Conservation (phyloP, 306 rosid species). For the Cucumis hystrix region DNA sequence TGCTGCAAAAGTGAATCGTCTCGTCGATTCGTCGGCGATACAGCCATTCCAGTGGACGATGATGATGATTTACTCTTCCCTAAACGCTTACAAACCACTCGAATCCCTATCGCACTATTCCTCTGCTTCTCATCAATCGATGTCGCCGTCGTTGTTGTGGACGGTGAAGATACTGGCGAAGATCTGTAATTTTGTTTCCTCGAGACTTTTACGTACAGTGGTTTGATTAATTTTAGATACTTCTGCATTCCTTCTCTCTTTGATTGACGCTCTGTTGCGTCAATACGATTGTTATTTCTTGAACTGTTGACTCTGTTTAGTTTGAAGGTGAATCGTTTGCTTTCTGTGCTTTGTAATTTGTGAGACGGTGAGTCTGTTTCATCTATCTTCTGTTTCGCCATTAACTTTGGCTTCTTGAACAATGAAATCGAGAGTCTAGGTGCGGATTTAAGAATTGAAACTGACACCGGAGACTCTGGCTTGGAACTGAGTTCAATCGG, state of each 20-base stretch:
- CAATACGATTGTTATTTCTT: conserved; percentile 1
- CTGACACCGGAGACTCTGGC: conserved; percentile 81
- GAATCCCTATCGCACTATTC: conserved; percentile 32
- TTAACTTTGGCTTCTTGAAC: conserved; percentile 32
- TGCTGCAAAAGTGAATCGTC: conserved; percentile 66
- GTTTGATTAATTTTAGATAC: conserved; percentile 27
- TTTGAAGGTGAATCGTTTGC: conserved; percentile 14
- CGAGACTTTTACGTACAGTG: conserved; percentile 1
- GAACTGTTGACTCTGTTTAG: conserved; percentile 42
- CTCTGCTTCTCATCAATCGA: conserved; percentile 38
- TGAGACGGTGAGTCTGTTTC: background rate
- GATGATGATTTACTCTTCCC: conserved; percentile 68
- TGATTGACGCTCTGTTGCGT: conserved; percentile 16
- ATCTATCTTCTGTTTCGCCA: conserved; percentile 6
- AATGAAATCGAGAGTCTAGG: conserved; percentile 53
- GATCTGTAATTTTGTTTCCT: background rate
- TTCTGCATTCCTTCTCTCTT: conserved; percentile 47
- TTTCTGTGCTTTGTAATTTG: conserved; percentile 13
- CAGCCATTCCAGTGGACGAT: conserved; percentile 10
- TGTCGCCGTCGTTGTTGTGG: conserved; percentile 1
- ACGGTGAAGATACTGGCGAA: conserved; percentile 16
- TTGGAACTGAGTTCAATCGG: conserved; percentile 58
- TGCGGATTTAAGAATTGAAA: conserved; percentile 48
- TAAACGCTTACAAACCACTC: conserved; percentile 44
- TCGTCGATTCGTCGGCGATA: conserved; percentile 35